A percentile compares a stretch with the other conserved stretches of the same genome.
These are phyloP conservation scores for Penicillium fimorum DNA, from an alignment of 495 filamentous ascomycete genomes.

Conservation along the genomic window DNA sequence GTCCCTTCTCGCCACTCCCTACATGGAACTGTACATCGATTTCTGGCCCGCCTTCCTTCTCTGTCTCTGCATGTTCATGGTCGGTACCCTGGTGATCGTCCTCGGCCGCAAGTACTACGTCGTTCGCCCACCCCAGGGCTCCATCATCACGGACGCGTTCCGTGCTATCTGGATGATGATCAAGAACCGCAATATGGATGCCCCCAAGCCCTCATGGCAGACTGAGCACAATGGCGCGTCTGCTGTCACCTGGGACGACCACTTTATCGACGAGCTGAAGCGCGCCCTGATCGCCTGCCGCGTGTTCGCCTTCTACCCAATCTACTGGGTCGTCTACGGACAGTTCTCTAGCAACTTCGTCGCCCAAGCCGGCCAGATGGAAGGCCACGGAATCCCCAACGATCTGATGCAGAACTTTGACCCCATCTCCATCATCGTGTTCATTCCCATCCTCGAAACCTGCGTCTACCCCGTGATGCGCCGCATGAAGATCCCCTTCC, in stretches of 20 bases:
- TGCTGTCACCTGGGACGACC: slow-evolving; percentile 55
- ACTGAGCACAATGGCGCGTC: slow-evolving; percentile 40
- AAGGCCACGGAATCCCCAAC: slow-evolving; percentile 60
- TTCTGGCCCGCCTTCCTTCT: slow-evolving; percentile 79
- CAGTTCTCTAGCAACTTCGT: slow-evolving; percentile 61
- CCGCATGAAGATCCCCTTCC: slow-evolving; percentile 61
- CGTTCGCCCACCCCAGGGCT: slow-evolving; percentile 62
- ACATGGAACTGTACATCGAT: slow-evolving; percentile 64
- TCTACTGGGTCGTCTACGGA: slow-evolving; percentile 62
- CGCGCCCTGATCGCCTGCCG: slow-evolving; percentile 59
- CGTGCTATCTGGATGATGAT: slow-evolving; percentile 59
- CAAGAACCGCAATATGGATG: slow-evolving; percentile 53
- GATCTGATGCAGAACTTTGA: slow-evolving; percentile 78
- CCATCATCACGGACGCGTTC: slow-evolving; percentile 61
- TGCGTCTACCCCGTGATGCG: slow-evolving; percentile 67
- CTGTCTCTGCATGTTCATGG: slow-evolving; percentile 58
- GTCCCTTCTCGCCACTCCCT: slow-evolving; percentile 61
- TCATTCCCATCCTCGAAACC: slow-evolving; percentile 68
- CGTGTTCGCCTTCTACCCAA: slow-evolving; percentile 59
- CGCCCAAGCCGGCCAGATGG: slow-evolving; percentile 55
- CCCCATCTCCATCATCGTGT: slow-evolving; percentile 68
- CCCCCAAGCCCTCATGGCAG: slow-evolving; percentile 60
- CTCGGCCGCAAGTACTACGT: slow-evolving; percentile 58
- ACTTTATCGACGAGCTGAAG: slow-evolving; percentile 62
- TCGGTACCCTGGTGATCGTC: slow-evolving; percentile 53